Percentiles rank a stretch among this genome's conserved stretches.
Conservation (phyloP, 768 basidiomycete species). For the Amanita rimosa region DNA sequence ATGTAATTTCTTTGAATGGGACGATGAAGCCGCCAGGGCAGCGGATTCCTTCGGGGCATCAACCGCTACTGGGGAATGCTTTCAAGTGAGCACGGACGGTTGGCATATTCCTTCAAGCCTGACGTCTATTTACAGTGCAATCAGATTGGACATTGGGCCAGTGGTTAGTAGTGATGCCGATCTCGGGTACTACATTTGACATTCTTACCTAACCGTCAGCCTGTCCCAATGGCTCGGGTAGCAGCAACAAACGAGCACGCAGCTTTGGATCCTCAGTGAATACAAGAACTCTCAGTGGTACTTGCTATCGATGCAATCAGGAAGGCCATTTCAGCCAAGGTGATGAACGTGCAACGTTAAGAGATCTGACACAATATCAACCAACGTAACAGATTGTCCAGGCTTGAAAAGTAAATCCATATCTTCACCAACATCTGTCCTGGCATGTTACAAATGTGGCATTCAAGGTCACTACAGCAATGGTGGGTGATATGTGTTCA, state of each 20-base stretch:
- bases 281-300: slow-evolving; percentile 4
- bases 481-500: slow-evolving; percentile 24
- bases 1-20: slow-evolving; percentile 76
- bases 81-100: slow-evolving; percentile 25
- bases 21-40: slow-evolving; percentile 28
- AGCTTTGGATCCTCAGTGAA: slow-evolving; percentile 31
- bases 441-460: slow-evolving; percentile 46
- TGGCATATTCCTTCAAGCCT: neutral
- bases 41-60: slow-evolving; percentile 9
- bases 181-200: neutral
- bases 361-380: neutral
- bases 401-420: slow-evolving; percentile 12
- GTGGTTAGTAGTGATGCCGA: slow-evolving; percentile 24
- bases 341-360: slow-evolving; percentile 23
- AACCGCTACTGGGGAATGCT: slow-evolving; percentile 28
- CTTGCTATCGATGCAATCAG: slow-evolving; percentile 11
- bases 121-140: slow-evolving; percentile 31
- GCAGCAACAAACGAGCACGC: slow-evolving; percentile 28
- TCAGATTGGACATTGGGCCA: slow-evolving; percentile 61
- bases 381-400: slow-evolving; percentile 21
- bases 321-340: slow-evolving; percentile 44
- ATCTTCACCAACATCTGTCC: slow-evolving; percentile 8
- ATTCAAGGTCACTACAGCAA: slow-evolving; percentile 49
- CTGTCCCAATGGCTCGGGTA: slow-evolving; percentile 35
- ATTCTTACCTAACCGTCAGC: slow-evolving; percentile 18